Conservation (phyloP, 73 alveolate species). For the Tetrahymena elliotti region DNA sequence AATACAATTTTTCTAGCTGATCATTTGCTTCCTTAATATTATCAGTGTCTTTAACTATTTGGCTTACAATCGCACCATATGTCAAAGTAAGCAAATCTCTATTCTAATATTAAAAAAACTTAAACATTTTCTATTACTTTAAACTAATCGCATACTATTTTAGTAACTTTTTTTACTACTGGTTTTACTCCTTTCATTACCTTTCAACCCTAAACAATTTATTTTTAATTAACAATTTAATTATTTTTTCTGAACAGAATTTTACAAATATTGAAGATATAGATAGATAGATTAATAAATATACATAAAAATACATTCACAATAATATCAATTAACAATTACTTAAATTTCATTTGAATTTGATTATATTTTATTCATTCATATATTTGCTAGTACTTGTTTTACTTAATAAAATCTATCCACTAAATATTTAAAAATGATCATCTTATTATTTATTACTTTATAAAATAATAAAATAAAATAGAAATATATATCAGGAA, state of each 20-base stretch:
- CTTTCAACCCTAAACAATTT: not conserved
- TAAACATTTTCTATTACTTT: not conserved
- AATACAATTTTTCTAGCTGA: slow-evolving; percentile 19
- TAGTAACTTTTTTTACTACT: not conserved
- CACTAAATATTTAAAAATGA: no score
- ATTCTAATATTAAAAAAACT: not conserved
- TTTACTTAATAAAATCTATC: no score
- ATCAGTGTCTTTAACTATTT: slow-evolving; percentile 29
- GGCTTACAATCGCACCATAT: slow-evolving; percentile 33
- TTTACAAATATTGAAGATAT: not conserved
- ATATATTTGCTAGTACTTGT: no score
- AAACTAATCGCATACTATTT: not conserved
- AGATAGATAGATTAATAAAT: not conserved
- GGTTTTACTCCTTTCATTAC: not conserved
- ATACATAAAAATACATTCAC: not conserved
- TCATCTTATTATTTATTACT: no score
- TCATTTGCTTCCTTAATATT: slow-evolving; percentile 38
- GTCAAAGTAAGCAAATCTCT: slow-evolving; percentile 33
- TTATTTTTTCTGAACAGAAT: not conserved
- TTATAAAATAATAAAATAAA: no score
- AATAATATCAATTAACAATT: no score
- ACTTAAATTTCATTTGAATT: no score
- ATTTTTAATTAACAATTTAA: not conserved
- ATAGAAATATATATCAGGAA: no score
- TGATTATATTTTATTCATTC: no score